phyloP scores from a whole-genome alignment of 495 filamentous ascomycete species.

The Glonium stellatum region DNA sequence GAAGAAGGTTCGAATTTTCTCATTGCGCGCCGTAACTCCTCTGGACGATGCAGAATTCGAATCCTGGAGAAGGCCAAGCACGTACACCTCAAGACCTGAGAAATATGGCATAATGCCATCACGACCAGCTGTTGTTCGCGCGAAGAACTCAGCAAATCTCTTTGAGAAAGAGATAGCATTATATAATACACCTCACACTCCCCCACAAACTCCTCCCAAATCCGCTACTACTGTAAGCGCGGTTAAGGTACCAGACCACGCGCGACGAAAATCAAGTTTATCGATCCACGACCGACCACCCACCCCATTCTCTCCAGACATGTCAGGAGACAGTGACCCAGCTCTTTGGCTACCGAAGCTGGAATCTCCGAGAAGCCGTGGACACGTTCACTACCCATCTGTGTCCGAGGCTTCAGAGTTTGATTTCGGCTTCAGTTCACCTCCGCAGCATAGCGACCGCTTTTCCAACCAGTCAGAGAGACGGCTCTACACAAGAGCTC shows the following conservation, averaged over 20 bases:
- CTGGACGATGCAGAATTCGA: slow-evolving; percentile 30
- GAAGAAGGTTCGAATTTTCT: slow-evolving; percentile 23
- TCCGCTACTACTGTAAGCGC: slow-evolving; percentile 14
- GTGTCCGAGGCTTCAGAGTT: slow-evolving; percentile 25
- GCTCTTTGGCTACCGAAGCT: slow-evolving; percentile 5
- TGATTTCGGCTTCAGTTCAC: slow-evolving; percentile 12
- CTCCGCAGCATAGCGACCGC: background rate
- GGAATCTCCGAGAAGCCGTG: background rate
- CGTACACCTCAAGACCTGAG: slow-evolving; percentile 19
- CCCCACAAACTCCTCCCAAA: slow-evolving; percentile 12
- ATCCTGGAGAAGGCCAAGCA: slow-evolving; percentile 27
- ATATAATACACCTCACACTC: background rate
- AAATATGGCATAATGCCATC: slow-evolving; percentile 25
- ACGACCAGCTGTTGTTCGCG: slow-evolving; percentile 17
- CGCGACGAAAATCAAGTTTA: slow-evolving; percentile 22
- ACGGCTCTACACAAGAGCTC: background rate
- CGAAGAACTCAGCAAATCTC: slow-evolving; percentile 12
- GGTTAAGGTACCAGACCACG: slow-evolving; percentile 17
- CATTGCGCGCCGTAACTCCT: slow-evolving; percentile 26
- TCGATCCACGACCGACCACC: slow-evolving; percentile 28
- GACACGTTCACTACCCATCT: slow-evolving; percentile 21
- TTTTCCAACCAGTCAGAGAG: background rate
- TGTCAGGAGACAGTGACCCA: slow-evolving; percentile 6
- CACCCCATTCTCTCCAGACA: slow-evolving; percentile 22
- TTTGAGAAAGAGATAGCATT: slow-evolving; percentile 21